phyloP scores from a whole-genome alignment of 495 filamentous ascomycete species.

The Annulohypoxylon moriforme region DNA sequence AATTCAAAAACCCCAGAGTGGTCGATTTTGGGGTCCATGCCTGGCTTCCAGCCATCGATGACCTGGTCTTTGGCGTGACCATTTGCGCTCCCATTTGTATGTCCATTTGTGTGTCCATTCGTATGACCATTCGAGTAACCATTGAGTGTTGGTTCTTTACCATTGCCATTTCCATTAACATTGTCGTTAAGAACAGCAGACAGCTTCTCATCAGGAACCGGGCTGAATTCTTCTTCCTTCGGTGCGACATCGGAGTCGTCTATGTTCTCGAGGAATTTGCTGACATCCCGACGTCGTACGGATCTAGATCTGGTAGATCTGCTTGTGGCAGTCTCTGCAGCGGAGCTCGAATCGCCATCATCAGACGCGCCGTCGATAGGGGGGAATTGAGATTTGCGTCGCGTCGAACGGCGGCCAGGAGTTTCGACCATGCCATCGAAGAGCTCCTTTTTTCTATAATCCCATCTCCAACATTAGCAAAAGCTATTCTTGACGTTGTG shows the following conservation, averaged over 20 bases:
- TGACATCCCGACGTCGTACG: constrained; percentile 51
- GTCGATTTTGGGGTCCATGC: constrained; percentile 81
- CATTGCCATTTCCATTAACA: constrained; percentile 39
- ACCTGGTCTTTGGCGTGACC: constrained; percentile 55
- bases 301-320: constrained; percentile 35
- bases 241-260: constrained; percentile 51
- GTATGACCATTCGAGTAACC: constrained; percentile 47
- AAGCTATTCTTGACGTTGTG: not conserved
- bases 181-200: constrained; percentile 34
- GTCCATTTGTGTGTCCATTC: constrained; percentile 42
- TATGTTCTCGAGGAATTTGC: constrained; percentile 60
- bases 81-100: constrained; percentile 57
- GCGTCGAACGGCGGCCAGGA: constrained; percentile 51
- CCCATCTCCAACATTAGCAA: constrained; percentile 4
- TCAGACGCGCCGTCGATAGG: constrained; percentile 51
- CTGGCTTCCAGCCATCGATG: constrained; percentile 74
- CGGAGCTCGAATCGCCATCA: constrained; percentile 58
- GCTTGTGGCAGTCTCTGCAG: constrained; percentile 49
- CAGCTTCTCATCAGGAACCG: constrained; percentile 44
- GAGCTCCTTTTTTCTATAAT: constrained; percentile 60
- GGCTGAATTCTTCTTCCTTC: constrained; percentile 50
- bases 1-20: constrained; percentile 87
- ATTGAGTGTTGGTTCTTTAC: constrained; percentile 18
- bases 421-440: constrained; percentile 65
- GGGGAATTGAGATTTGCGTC: constrained; percentile 57